Percentiles rank a stretch among this genome's conserved stretches.
Conservation (phyloP, 1,139 yeast species). For the Blastobotrys ciferrii region DNA sequence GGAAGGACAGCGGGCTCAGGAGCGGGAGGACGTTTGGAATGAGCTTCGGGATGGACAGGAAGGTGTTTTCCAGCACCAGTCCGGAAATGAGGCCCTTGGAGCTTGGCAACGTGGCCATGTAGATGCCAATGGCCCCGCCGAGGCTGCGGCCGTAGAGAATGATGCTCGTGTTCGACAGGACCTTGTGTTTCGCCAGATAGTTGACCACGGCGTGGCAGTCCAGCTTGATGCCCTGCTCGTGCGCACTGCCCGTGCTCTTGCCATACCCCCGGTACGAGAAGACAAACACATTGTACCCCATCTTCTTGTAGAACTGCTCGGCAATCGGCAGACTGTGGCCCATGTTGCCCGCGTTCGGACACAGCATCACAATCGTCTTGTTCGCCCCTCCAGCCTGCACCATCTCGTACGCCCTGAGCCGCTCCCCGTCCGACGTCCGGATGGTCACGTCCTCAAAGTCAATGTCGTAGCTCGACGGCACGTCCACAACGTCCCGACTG, state of each 20-base stretch:
- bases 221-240: slow-evolving; percentile 73
- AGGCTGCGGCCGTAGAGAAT: slow-evolving; percentile 84
- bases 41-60: slow-evolving; percentile 71
- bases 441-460: slow-evolving; percentile 64
- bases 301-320: slow-evolving; percentile 58
- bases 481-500: slow-evolving; percentile 62
- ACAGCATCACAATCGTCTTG: slow-evolving; percentile 73
- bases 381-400: slow-evolving; percentile 33
- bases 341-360: slow-evolving; percentile 96
- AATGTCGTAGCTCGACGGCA: slow-evolving; percentile 71
- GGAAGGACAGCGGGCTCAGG: slow-evolving; percentile 52
- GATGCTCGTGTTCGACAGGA: slow-evolving; percentile 52
- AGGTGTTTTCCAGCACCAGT: slow-evolving; percentile 76
- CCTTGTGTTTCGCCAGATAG: slow-evolving; percentile 52
- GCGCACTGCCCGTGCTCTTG: slow-evolving; percentile 70
- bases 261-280: slow-evolving; percentile 95
- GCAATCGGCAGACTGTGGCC: slow-evolving; percentile 90
- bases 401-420: slow-evolving; percentile 49
- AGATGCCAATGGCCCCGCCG: slow-evolving; percentile 94
- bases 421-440: slow-evolving; percentile 65
- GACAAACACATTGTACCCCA: slow-evolving; percentile 64
- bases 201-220: slow-evolving; percentile 78
- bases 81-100: slow-evolving; percentile 37
- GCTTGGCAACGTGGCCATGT: slow-evolving; percentile 55
- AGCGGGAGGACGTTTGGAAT: slow-evolving; percentile 81